Conservation (phyloP, 345 rosid species). For the Salix udensis region DNA sequence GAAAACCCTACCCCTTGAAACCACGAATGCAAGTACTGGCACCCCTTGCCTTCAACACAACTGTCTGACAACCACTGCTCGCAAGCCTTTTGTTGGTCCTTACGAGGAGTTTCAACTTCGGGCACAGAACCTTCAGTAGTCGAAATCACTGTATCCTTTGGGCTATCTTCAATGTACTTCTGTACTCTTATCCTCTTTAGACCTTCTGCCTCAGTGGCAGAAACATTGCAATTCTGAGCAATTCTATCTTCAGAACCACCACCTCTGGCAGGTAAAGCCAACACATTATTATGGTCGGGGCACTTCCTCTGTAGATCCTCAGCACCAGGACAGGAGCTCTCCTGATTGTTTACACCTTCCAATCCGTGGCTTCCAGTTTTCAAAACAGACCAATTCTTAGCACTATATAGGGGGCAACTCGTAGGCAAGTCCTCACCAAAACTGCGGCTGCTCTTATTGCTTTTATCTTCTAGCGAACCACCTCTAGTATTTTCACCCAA, state of each 20-base stretch:
- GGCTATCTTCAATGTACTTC: neutral
- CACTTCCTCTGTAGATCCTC: neutral
- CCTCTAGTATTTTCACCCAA: neutral
- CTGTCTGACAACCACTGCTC: conserved; percentile 23
- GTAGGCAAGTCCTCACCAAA: neutral
- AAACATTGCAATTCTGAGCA: neutral
- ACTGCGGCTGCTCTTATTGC: neutral
- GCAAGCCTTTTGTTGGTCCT: conserved; percentile 14
- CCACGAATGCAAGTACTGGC: conserved; percentile 32
- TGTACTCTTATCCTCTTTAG: neutral
- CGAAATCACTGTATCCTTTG: neutral
- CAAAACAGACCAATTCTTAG: too few species aligned
- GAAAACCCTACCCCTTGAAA: conserved; percentile 25
- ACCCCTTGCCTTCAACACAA: conserved; percentile 29
- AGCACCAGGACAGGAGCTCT: neutral
- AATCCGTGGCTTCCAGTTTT: neutral
- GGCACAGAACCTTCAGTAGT: neutral
- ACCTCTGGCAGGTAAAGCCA: neutral
- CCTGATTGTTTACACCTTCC: neutral
- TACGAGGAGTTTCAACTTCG: neutral
- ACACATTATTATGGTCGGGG: neutral
- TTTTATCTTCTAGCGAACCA: neutral
- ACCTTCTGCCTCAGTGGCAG: neutral
- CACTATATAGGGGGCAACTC: too few species aligned
- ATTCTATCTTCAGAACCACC: neutral